phyloP scores from a whole-genome alignment of 2,329 filamentous ascomycete genomes.

The Leptographium wingfieldii region DNA sequence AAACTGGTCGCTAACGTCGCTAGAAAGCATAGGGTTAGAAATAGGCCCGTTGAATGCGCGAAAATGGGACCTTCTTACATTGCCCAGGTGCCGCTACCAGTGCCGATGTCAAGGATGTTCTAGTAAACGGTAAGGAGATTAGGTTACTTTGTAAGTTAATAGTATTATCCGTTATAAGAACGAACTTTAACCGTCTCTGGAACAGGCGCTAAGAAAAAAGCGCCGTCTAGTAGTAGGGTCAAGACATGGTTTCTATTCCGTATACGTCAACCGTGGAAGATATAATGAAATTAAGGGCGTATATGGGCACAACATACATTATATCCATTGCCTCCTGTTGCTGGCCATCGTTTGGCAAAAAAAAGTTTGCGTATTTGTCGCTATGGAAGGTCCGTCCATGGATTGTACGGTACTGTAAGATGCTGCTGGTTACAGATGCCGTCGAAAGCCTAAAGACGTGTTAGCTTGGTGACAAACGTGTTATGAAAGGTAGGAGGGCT shows the following conservation, averaged over 20 bases:
- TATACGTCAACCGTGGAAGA: no score
- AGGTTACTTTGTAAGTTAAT: no score
- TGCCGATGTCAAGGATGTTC: background rate
- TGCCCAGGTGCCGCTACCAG: background rate
- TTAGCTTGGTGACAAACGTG: no score
- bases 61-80: background rate
- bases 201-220: background rate
- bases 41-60: no score
- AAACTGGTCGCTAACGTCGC: slow-evolving; percentile 33
- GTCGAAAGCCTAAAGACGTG: background rate
- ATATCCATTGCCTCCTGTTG: background rate
- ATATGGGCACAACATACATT: background rate
- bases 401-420: background rate
- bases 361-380: background rate
- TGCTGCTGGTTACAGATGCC: background rate
- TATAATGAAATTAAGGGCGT: no score
- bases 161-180: no score
- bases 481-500: no score
- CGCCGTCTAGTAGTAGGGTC: background rate
- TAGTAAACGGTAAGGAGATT: background rate
- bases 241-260: background rate
- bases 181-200: background rate
- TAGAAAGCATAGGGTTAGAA: slow-evolving; percentile 13
- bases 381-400: background rate
- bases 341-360: background rate